A percentile compares a stretch with the other conserved stretches of the same genome.
Conservation (phyloP, 129 eudicot genomes). For the Cynara cardunculus region DNA sequence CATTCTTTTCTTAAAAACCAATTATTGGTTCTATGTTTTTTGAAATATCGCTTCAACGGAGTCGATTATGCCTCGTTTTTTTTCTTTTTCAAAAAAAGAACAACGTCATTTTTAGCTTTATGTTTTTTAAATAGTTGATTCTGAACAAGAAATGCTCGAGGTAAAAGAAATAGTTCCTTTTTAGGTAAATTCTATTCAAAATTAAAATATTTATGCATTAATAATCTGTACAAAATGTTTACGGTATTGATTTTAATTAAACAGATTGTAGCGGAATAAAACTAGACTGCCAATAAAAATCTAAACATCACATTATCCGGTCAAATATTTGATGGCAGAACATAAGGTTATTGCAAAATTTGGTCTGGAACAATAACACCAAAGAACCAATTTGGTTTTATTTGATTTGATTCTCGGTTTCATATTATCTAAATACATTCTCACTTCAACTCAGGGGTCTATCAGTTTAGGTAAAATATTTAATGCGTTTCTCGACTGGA, state of each 20-base stretch:
- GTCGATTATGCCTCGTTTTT: neutral
- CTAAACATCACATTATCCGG: neutral
- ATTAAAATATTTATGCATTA: neutral
- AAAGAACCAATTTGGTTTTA: neutral
- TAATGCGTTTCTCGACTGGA: neutral
- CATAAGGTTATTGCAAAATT: neutral
- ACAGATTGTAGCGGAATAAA: neutral
- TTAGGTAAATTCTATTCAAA: neutral
- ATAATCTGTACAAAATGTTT: neutral
- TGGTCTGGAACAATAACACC: neutral
- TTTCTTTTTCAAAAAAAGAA: neutral
- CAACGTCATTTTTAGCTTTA: neutral
- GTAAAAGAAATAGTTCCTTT: neutral
- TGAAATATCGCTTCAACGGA: neutral
- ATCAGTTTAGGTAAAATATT: neutral
- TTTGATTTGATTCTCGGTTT: neutral
- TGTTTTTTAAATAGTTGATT: neutral
- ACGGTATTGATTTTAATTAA: neutral
- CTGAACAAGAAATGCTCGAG: too few species aligned
- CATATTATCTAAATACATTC: neutral
- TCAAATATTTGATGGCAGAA: neutral
- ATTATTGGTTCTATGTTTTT: neutral
- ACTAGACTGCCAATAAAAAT: neutral
- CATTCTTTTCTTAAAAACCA: neutral
- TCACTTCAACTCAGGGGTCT: neutral